A percentile compares a stretch with the other conserved stretches of the same genome.
Conservation (phyloP, 2,329 filamentous ascomycete species). For the Verticillium tricorpus region DNA sequence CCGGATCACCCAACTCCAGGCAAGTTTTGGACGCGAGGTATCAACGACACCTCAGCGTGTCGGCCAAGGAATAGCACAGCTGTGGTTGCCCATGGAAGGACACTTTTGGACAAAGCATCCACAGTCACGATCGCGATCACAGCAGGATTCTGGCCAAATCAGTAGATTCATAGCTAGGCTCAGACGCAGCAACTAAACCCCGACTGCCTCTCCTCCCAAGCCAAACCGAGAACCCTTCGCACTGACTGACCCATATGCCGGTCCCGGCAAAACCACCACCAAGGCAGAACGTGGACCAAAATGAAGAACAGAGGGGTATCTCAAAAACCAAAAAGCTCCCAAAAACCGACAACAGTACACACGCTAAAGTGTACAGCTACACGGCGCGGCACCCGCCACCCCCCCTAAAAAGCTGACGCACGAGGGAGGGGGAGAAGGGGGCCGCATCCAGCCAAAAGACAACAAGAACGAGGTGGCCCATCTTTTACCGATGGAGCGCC, state of each 20-base stretch:
- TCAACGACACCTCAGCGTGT: too few species aligned
- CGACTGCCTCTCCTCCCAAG: not conserved
- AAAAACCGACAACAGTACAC: conserved; percentile 3
- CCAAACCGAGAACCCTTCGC: not conserved
- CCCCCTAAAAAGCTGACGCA: not conserved
- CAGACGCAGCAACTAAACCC: not conserved
- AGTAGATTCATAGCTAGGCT: not conserved
- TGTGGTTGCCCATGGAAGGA: too few species aligned
- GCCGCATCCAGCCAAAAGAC: not conserved
- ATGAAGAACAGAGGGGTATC: conserved; percentile 14
- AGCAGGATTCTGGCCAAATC: not conserved
- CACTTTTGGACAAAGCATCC: not conserved
- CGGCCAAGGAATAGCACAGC: too few species aligned
- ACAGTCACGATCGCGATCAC: not conserved
- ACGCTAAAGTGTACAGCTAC: conserved; percentile 4
- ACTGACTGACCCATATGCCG: conserved; percentile 2
- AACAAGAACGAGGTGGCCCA: conserved; percentile 1
- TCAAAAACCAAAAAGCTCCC: conserved; percentile 13
- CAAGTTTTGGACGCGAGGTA: too few species aligned
- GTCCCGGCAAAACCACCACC: not conserved
- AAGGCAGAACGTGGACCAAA: not conserved
- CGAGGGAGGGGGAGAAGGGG: not conserved
- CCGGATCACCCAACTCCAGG: too few species aligned
- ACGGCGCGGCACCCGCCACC: conserved; percentile 1
- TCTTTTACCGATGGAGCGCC: conserved; percentile 5